A percentile compares a stretch with the other conserved stretches of the same genome.
These are phyloP conservation scores for Phytophthora hibernalis DNA, from an alignment of 352 stramenopile genomes.

Conservation along the genomic window DNA sequence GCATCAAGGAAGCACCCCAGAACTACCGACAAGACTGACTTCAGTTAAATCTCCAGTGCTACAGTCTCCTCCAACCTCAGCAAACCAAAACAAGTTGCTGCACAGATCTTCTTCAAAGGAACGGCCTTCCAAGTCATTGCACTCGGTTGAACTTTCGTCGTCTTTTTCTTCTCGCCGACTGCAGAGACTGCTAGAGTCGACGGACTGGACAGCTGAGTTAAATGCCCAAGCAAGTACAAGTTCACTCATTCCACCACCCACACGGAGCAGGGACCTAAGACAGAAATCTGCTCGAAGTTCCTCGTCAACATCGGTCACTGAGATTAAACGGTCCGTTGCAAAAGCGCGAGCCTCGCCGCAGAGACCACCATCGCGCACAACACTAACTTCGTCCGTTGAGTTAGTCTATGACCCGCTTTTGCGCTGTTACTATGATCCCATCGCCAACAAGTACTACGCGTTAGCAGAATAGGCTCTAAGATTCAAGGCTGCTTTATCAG, in stretches of 20 bases:
- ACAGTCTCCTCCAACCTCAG: neutral
- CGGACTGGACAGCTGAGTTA: conserved; percentile 61
- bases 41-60: conserved; percentile 28
- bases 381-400: conserved; percentile 52
- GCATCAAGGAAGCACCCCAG: neutral
- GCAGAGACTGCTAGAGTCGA: conserved; percentile 71
- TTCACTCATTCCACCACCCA: neutral
- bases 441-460: conserved; percentile 89
- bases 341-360: conserved; percentile 6
- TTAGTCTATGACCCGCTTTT: conserved; percentile 87
- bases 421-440: conserved; percentile 85
- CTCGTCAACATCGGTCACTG: neutral
- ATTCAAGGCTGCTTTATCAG: neutral
- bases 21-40: conserved; percentile 2
- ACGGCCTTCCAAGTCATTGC: neutral
- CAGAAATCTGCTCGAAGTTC: neutral
- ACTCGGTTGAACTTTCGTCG: conserved; percentile 25
- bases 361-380: conserved; percentile 4
- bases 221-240: conserved; percentile 14
- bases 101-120: conserved; percentile 3
- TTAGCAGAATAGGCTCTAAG: conserved; percentile 60
- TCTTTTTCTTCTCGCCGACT: conserved; percentile 55
- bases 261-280: neutral
- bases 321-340: neutral
- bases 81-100: conserved; percentile 6